Conservation (phyloP, 768 basidiomycete genomes). For the Cystofilobasidium bisporidii region DNA sequence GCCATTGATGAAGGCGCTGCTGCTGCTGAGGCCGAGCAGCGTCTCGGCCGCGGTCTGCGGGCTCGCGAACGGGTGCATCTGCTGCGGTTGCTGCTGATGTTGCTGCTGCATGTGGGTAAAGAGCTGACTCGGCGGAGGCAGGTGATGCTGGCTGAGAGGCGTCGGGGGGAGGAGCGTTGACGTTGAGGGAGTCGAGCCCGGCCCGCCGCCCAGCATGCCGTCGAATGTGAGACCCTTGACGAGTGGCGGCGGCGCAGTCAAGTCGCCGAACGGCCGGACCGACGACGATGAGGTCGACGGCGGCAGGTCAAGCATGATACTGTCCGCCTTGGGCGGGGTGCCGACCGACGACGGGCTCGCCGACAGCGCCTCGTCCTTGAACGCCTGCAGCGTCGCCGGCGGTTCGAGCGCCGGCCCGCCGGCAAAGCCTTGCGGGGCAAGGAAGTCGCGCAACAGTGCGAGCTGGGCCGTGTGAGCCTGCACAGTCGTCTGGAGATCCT, state of each 20-base stretch:
- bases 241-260: too few relatives aligned
- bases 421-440: background rate
- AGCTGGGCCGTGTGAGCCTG: background rate
- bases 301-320: too few relatives aligned
- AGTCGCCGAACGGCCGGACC: too few relatives aligned
- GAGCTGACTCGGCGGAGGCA: too few relatives aligned
- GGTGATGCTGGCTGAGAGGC: too few relatives aligned
- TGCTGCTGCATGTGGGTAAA: background rate
- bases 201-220: too few relatives aligned
- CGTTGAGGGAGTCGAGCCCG: too few relatives aligned
- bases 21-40: background rate
- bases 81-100: background rate
- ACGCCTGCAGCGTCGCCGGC: background rate
- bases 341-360: background rate
- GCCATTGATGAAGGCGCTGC: background rate
- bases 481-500: background rate
- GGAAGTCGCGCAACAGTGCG: background rate
- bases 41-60: slow-evolving; percentile 1
- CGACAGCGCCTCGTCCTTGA: background rate
- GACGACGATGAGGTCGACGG: too few relatives aligned
- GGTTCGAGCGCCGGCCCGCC: background rate
- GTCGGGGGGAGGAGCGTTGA: too few relatives aligned
- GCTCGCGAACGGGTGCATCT: background rate
- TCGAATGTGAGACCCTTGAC: too few relatives aligned
- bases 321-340: too few relatives aligned